These are phyloP conservation scores for Daldinia loculata DNA, from an alignment of 495 filamentous ascomycete species.

Conservation along the genomic window DNA sequence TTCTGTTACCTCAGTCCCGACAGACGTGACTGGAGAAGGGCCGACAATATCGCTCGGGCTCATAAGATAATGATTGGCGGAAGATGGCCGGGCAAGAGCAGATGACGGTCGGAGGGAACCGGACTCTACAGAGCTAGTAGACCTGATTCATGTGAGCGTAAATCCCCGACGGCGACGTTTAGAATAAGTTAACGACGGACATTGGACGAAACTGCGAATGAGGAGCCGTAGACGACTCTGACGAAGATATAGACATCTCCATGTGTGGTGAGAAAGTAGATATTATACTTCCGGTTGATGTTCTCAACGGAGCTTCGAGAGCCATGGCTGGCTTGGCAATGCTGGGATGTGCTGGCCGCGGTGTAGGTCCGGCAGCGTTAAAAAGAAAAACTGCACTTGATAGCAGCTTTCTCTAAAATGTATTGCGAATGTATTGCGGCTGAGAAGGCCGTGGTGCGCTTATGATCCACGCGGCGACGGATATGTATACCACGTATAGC, in stretches of 20 bases:
- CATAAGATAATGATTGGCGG: constrained; percentile 51
- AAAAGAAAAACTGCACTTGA: constrained; percentile 26
- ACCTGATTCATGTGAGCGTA: constrained; percentile 44
- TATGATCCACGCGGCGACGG: constrained; percentile 28
- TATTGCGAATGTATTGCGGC: constrained; percentile 35
- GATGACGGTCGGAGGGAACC: constrained; percentile 54
- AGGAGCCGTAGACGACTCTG: constrained; percentile 59
- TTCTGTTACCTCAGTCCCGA: constrained; percentile 74
- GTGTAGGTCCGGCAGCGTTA: constrained; percentile 19
- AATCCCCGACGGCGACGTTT: neutral
- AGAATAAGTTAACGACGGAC: constrained; percentile 42
- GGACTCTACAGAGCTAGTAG: constrained; percentile 50
- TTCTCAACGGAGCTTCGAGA: constrained; percentile 65
- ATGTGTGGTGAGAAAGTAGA: constrained; percentile 67
- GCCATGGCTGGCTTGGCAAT: constrained; percentile 56
- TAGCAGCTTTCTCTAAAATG: constrained; percentile 21
- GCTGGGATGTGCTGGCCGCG: constrained; percentile 18
- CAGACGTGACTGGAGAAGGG: constrained; percentile 80
- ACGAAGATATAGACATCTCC: constrained; percentile 65
- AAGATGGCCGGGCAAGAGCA: constrained; percentile 30
- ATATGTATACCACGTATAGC: constrained; percentile 32
- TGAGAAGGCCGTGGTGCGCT: constrained; percentile 25
- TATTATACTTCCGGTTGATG: constrained; percentile 63
- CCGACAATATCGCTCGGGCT: constrained; percentile 69
- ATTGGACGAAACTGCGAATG: constrained; percentile 60